Base-by-base conservation (phyloP, 352 stramenopile genomes). In the Chrysophaeum taylorii region DNA sequence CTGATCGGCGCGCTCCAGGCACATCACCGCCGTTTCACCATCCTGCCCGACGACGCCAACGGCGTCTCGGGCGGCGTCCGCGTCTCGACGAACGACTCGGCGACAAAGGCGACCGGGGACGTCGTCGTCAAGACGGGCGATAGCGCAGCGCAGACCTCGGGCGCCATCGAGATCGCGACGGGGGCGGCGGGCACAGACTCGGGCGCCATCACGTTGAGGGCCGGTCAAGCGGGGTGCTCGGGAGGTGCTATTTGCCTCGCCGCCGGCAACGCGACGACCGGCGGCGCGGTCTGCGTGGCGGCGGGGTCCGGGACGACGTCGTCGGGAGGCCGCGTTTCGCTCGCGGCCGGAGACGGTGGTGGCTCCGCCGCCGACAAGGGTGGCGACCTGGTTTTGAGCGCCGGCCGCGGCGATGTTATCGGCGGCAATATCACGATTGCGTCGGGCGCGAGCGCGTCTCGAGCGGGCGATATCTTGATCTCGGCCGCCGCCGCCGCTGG, bases 1-100 rank as follows among this genome's bases (percentile, higher is more conserved):
- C 70, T 96, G 5, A 76, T 96, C 45, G 85, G 82, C 42, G 89
- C 89, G 35, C 79, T 96, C 35, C 90, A 96, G 74, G 83, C 89
- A 1, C 84, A 90, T n/a, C 77, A 90, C 67, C 81, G 77, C 27
- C 81, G 48, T 25, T 78, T 74, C 41, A 63, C 35, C 23, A 73
- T 75, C 27, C 31, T n/a, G n/a, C n/a, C n/a, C n/a, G n/a, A n/a
- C 18, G 33, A 66, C 57, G 57, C 16, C 9, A 2, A 2, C 9
- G 57, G 2, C 2, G 31, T 29, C 9, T 60, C 57, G 7, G 57
- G 57, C 35, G 33, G 5, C 2, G 36, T 66, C 1, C n/a, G 1
- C 4, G 4, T 66, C 2, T 66, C 57, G 57, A 66, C 57, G 45
- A 5, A 5, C 9, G 9, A 12, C 9, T 57, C 45, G 12, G 45